A percentile compares a stretch with the other conserved stretches of the same genome.
Evolutionary conservation across 2,329 filamentous ascomycete species (phyloP).

Genomic region (Penicillium crustosum): DNA sequence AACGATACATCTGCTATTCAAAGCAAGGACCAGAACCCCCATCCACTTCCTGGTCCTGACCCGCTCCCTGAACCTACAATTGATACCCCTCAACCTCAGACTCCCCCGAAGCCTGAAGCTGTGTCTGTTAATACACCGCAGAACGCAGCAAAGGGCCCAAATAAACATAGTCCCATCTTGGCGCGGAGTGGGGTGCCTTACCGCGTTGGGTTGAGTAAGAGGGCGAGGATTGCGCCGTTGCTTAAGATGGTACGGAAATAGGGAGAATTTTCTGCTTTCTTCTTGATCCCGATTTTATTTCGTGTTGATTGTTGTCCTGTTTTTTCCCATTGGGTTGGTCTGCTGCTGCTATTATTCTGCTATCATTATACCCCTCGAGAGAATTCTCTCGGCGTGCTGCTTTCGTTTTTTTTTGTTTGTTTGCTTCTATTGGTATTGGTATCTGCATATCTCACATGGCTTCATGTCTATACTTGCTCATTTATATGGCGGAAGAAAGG

Average conservation of each 20-base stretch:
- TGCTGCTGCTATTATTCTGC: conserved; percentile 10
- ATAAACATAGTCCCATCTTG: conserved; percentile 44
- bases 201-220: conserved; percentile 52
- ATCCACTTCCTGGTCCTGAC: neutral
- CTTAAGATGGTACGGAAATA: conserved; percentile 48
- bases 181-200: conserved; percentile 42
- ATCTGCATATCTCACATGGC: neutral
- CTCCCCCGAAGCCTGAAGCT: conserved; percentile 4
- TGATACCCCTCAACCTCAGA: conserved; percentile 8
- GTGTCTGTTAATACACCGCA: neutral
- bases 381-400: conserved; percentile 7
- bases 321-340: neutral
- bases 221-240: conserved; percentile 50
- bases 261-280: neutral
- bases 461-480: neutral
- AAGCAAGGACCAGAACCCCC: conserved; percentile 3
- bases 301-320: neutral
- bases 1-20: neutral
- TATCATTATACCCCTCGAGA: conserved; percentile 21
- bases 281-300: neutral
- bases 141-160: conserved; percentile 28
- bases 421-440: conserved; percentile 1
- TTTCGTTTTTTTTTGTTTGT: neutral
- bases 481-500: neutral
- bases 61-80: neutral